These are phyloP conservation scores for Aspergillus amoenus DNA, from an alignment of 2,329 filamentous ascomycete species.

Conservation along the genomic window DNA sequence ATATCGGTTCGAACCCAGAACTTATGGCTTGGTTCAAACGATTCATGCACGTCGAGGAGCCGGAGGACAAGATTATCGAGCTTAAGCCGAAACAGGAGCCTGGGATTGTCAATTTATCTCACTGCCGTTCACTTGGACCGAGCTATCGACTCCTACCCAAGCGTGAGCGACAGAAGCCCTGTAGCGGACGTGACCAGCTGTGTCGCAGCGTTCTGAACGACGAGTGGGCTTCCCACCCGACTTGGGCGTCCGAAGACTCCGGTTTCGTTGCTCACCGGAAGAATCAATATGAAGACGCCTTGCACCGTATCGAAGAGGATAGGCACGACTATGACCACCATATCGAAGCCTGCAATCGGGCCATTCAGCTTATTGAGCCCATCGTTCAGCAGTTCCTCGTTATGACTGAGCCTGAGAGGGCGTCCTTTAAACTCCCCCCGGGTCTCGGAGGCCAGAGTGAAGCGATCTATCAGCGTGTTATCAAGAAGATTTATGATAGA, in stretches of 20 bases:
- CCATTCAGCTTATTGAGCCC: conserved; percentile 92
- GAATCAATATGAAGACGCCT: conserved; percentile 89
- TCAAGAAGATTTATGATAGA: conserved; percentile 93
- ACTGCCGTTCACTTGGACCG: conserved; percentile 91
- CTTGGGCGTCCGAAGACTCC: conserved; percentile 97
- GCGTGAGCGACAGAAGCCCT: conserved; percentile 84
- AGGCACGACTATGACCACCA: conserved; percentile 98
- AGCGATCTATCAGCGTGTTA: conserved; percentile 93
- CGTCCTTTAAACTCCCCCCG: conserved; percentile 73
- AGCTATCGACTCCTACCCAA: conserved; percentile 93
- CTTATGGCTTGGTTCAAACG: conserved; percentile 85
- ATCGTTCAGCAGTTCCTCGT: conserved; percentile 87
- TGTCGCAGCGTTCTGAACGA: conserved; percentile 94
- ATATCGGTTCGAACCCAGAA: conserved; percentile 85
- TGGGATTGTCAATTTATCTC: conserved; percentile 86
- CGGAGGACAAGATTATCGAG: conserved; percentile 74
- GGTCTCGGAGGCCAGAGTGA: conserved; percentile 90
- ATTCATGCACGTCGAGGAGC: conserved; percentile 73
- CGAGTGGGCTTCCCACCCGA: conserved; percentile 97
- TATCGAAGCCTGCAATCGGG: conserved; percentile 91
- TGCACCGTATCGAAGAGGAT: conserved; percentile 96
- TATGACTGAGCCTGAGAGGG: conserved; percentile 70
- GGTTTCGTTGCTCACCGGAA: conserved; percentile 97
- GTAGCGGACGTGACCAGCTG: conserved; percentile 90
- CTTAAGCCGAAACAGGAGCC: conserved; percentile 70